A percentile compares a stretch with the other conserved stretches of the same genome.
phyloP scores from a whole-genome alignment of 768 basidiomycete genomes.

The Xerocomellus dryophilus region DNA sequence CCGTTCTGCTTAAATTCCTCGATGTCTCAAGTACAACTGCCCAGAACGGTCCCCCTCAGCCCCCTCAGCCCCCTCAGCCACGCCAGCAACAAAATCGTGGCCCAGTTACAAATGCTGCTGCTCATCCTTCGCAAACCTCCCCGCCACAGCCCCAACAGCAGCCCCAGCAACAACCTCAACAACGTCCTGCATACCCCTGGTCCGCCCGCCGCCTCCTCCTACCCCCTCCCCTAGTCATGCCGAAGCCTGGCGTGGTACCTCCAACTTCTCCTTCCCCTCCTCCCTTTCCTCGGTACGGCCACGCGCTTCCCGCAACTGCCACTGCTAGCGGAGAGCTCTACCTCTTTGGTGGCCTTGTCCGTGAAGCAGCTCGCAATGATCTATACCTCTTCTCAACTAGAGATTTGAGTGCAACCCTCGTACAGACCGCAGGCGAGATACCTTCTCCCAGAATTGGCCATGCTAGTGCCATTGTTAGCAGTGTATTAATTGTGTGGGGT shows the following conservation, averaged over 20 bases:
- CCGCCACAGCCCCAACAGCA: slow-evolving; percentile 35
- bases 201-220: slow-evolving; percentile 70
- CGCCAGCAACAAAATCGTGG: slow-evolving; percentile 37
- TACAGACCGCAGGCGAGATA: slow-evolving; percentile 86
- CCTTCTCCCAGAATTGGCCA: slow-evolving; percentile 94
- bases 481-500: slow-evolving; percentile 96
- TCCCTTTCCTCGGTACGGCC: slow-evolving; percentile 96
- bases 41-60: slow-evolving; percentile 26
- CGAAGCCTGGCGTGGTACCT: slow-evolving; percentile 61
- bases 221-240: slow-evolving; percentile 61
- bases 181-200: slow-evolving; percentile 78
- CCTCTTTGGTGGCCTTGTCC: slow-evolving; percentile 94
- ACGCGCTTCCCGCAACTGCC: slow-evolving; percentile 79
- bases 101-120: slow-evolving; percentile 27
- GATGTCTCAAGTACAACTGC: slow-evolving; percentile 8
- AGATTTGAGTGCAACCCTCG: slow-evolving; percentile 72
- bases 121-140: slow-evolving; percentile 31
- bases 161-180: slow-evolving; percentile 31
- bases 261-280: slow-evolving; percentile 72
- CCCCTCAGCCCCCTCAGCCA: slow-evolving; percentile 33
- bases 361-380: slow-evolving; percentile 87
- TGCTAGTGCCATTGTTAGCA: slow-evolving; percentile 92
- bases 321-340: slow-evolving; percentile 86
- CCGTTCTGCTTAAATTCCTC: neutral
- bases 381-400: slow-evolving; percentile 85